phyloP scores from a whole-genome alignment of 331 rosid species.

The Malus hybrid region DNA sequence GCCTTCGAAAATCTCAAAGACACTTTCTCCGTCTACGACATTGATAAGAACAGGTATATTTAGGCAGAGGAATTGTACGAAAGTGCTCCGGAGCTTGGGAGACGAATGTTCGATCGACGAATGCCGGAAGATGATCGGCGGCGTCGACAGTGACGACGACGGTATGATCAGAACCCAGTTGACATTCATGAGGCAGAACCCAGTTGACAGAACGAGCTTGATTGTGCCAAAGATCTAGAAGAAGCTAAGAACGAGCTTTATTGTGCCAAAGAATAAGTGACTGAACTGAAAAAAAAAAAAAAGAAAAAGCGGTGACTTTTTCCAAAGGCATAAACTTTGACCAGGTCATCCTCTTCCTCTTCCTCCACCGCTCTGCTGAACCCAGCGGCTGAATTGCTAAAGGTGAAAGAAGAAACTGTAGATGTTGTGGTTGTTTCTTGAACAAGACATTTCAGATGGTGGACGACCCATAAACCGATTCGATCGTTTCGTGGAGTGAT shows the following conservation, averaged over 20 bases:
- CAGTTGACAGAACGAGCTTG: background rate
- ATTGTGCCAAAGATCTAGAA: background rate
- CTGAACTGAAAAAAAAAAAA: background rate
- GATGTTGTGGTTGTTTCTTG: constrained; percentile 28
- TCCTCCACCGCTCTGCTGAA: background rate
- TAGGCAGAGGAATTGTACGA: constrained; percentile 67
- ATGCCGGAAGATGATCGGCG: constrained; percentile 73
- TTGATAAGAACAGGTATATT: constrained; percentile 72
- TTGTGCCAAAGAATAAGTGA: constrained; percentile 19
- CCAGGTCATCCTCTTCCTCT: constrained; percentile 9
- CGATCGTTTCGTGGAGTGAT: constrained; percentile 54
- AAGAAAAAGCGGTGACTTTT: background rate
- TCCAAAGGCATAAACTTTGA: background rate
- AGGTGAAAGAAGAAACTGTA: constrained; percentile 1
- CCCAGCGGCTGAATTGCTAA: background rate
- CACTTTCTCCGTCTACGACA: constrained; percentile 79
- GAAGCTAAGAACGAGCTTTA: background rate
- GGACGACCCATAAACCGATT: constrained; percentile 62
- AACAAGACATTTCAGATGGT: constrained; percentile 73
- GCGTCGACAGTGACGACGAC: constrained; percentile 74
- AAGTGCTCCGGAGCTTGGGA: constrained; percentile 60
- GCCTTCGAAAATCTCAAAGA: constrained; percentile 57
- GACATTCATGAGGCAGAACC: too few relatives aligned
- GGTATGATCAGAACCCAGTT: constrained; percentile 33
- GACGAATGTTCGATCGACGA: constrained; percentile 81